Evolutionary conservation across 2,329 filamentous ascomycete species (phyloP), one percentile per base, ranked within the genome.

Genomic region (Sporothrix pallida): DNA sequence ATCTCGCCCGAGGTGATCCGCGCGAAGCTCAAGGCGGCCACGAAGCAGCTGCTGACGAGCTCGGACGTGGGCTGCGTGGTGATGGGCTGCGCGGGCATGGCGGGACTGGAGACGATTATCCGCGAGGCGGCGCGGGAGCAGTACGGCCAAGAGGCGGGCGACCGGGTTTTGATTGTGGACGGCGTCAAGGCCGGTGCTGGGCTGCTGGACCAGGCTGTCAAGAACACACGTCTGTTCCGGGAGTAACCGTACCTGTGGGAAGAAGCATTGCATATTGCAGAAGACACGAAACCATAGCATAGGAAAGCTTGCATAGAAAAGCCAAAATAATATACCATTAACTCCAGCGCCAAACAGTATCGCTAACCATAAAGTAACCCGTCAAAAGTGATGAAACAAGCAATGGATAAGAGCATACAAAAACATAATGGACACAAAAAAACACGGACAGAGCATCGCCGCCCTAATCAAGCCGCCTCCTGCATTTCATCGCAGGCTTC

Each of bases 1-100:
- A 86, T 92, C 0, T 85, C 90, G 0, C 86, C 87, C 0, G 88
- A 89, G 9, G 86, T 92, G 75, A 89, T 98, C 52, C 84, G 85
- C 52, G 80, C 80, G 74, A 90, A 89, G 78, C 89, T 98, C 79
- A 90, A 86, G 76, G 86, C 89, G 17, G 94, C 94, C 0, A 92
- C 93, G 0, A 88, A 86, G 80, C 84, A 86, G 70, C 83, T 97
- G 37, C 82, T 97, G 42, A 80, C 79, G 8, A 84, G 84, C 13
- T 84, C 86, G 0, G 83, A 85, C 3, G 87, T 95, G 0, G 84
- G 86, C 4, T 92, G 90, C 31, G 88, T 98, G 8, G 92, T 93
- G 78, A 87, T 98, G 84, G 95, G 95, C 0, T 98, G 95, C 80
- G 95, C 93, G 2, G 95, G 94, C 0, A 97, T 98, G 95, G 91